Conservation (phyloP, 768 basidiomycete genomes). For the Lactarius sanguifluus region DNA sequence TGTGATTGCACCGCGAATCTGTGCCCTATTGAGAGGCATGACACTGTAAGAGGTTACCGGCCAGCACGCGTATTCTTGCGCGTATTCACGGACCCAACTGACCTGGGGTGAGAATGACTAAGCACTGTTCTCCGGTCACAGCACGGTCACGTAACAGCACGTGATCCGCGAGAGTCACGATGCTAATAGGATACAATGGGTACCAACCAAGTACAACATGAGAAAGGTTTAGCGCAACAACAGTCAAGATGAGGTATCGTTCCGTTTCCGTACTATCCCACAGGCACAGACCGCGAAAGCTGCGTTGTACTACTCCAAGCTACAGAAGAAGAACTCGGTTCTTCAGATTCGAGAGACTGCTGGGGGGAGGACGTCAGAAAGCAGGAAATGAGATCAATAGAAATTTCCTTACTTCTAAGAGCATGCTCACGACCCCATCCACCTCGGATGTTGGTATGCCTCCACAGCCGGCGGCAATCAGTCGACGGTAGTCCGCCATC, state of each 20-base stretch:
- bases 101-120: conserved; percentile 13
- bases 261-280: conserved; percentile 21
- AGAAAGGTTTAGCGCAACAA: conserved; percentile 19
- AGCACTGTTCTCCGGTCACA: not conserved
- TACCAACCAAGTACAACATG: conserved; percentile 29
- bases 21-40: conserved; percentile 26
- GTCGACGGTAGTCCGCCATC: conserved; percentile 83
- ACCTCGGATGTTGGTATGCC: conserved; percentile 85
- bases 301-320: conserved; percentile 40
- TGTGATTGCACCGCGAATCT: conserved; percentile 26
- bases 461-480: conserved; percentile 91
- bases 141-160: not conserved
- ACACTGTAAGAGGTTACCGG: not conserved
- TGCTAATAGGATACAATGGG: conserved; percentile 23
- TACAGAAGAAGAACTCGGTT: conserved; percentile 58
- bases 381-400: conserved; percentile 10
- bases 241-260: conserved; percentile 17
- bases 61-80: not conserved
- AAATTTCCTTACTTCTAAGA: conserved; percentile 66
- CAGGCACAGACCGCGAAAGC: conserved; percentile 24
- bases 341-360: conserved; percentile 81
- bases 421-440: conserved; percentile 78
- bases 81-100: not conserved
- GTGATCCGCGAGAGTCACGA: not conserved
- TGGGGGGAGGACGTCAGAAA: conserved; percentile 9